phyloP scores from a whole-genome alignment of 768 basidiomycete genomes.

The Nevesoporus exiguus region DNA sequence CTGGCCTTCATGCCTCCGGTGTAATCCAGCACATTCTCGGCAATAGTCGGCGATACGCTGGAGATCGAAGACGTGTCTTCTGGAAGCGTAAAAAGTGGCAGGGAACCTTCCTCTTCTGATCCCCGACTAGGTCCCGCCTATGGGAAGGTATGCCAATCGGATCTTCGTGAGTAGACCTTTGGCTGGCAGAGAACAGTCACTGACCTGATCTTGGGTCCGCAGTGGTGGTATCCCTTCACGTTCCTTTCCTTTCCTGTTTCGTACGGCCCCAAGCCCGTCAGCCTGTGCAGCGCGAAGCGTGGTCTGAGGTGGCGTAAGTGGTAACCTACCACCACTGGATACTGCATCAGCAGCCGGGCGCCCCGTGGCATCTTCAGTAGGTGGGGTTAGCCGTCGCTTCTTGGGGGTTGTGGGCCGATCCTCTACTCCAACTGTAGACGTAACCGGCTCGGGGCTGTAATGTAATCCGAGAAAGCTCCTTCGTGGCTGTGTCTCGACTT shows the following conservation, averaged over 20 bases:
- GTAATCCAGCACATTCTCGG: constrained; percentile 28
- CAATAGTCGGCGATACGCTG: constrained; percentile 22
- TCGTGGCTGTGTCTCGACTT: constrained; percentile 12
- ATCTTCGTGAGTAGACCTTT: not conserved
- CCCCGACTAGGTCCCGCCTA: not conserved
- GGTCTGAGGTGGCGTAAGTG: constrained; percentile 30
- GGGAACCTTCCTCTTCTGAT: constrained; percentile 12
- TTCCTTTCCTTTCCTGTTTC: constrained; percentile 28
- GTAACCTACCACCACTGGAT: not conserved
- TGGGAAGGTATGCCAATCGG: too few relatives aligned
- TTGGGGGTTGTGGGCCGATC: constrained; percentile 25
- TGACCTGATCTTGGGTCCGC: constrained; percentile 10
- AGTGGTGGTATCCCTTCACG: constrained; percentile 10
- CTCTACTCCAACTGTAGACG: constrained; percentile 8
- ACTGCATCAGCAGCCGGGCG: not conserved
- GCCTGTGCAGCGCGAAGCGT: constrained; percentile 6
- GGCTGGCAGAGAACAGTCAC: constrained; percentile 4
- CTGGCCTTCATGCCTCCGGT: constrained; percentile 18
- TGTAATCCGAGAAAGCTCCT: constrained; percentile 27
- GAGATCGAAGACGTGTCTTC: constrained; percentile 12
- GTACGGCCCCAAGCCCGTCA: not conserved
- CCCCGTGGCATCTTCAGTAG: not conserved
- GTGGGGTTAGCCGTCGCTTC: constrained; percentile 15
- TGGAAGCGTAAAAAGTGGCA: constrained; percentile 19
- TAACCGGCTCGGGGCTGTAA: constrained; percentile 7